phyloP scores from a whole-genome alignment of 2,329 filamentous ascomycete species.

The Calonectria pauciramosa region DNA sequence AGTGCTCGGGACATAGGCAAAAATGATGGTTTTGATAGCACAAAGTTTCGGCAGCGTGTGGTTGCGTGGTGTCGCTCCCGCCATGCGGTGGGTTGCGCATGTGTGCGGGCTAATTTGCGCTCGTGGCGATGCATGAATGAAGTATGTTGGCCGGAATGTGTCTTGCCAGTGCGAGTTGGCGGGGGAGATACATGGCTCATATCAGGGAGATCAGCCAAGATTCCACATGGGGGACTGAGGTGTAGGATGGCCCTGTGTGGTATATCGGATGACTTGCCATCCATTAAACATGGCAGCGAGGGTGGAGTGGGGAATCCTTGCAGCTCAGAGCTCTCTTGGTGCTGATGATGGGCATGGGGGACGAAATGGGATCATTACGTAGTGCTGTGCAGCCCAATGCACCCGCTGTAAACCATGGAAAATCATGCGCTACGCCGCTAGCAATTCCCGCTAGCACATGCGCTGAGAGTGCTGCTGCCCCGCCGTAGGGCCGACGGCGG shows the following conservation, averaged over 20 bases:
- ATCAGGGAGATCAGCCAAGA: neutral
- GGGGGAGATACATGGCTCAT: conserved; percentile 10
- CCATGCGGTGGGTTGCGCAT: neutral
- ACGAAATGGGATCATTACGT: conserved; percentile 2
- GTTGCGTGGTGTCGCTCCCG: neutral
- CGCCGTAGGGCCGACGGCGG: neutral
- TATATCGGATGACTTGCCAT: neutral
- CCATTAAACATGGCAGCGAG: neutral
- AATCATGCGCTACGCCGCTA: conserved; percentile 15
- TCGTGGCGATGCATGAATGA: conserved; percentile 5
- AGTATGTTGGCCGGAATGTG: conserved; percentile 8
- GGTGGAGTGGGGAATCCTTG: conserved; percentile 26
- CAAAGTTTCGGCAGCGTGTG: neutral
- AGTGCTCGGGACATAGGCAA: neutral
- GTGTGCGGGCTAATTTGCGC: neutral
- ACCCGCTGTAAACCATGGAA: neutral
- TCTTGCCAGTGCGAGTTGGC: neutral
- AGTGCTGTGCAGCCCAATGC: neutral
- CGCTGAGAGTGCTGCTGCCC: conserved; percentile 10
- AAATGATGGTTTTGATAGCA: conserved; percentile 27
- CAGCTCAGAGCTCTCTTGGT: neutral
- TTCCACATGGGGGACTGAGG: neutral
- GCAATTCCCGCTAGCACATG: conserved; percentile 12
- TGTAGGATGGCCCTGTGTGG: neutral
- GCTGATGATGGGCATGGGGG: neutral